phyloP scores from a whole-genome alignment of 306 rosid species.

The Quercus cerris region DNA sequence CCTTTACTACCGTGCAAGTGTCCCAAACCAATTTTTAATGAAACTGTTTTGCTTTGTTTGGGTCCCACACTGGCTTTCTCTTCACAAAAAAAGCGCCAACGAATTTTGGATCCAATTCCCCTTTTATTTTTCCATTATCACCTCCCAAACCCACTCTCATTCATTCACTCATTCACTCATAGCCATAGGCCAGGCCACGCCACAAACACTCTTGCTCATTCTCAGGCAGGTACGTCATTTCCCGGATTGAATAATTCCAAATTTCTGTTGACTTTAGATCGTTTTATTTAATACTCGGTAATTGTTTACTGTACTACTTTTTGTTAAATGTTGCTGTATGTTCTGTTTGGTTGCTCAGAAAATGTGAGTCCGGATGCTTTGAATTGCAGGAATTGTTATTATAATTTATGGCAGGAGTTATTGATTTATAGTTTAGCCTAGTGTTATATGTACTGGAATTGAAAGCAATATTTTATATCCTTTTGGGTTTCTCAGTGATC shows the following conservation, averaged over 20 bases:
- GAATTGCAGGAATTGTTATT: background rate
- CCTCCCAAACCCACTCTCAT: background rate
- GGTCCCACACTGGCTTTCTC: background rate
- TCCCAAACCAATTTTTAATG: background rate
- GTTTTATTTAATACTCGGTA: background rate
- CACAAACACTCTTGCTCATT: background rate
- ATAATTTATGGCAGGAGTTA: background rate
- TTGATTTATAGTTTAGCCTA: background rate
- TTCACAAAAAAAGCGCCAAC: slow-evolving; percentile 52
- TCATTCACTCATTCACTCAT: background rate
- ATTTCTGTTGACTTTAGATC: too few species aligned
- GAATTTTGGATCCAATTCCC: slow-evolving; percentile 51
- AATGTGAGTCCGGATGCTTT: background rate
- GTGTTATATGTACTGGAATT: background rate
- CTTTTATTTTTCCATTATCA: background rate
- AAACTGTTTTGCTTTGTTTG: background rate
- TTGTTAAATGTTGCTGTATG: background rate
- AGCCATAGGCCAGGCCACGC: too few species aligned
- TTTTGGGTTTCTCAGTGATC: background rate
- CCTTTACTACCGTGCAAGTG: background rate
- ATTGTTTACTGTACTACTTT: background rate
- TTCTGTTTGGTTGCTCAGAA: slow-evolving; percentile 10
- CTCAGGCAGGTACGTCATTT: background rate
- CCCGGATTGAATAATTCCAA: too few species aligned
- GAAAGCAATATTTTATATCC: background rate